These are phyloP conservation scores for Schizosaccharomyces octosporus DNA, from an alignment of 805 yeast species.

Conservation along the genomic window DNA sequence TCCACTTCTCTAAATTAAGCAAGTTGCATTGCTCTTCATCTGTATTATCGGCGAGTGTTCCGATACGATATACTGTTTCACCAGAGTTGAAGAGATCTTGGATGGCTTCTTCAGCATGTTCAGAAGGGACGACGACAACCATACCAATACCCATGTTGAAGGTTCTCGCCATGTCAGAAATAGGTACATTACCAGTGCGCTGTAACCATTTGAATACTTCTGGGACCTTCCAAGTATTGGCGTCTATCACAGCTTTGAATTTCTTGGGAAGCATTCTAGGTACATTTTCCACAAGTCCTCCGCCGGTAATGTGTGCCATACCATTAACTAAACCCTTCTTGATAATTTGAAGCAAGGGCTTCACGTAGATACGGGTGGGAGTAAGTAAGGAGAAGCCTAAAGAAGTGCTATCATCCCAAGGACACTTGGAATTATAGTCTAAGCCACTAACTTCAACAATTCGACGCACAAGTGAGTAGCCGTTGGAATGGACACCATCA, in stretches of 20 bases:
- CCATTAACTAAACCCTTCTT: conserved; percentile 50
- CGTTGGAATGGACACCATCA: conserved; percentile 89
- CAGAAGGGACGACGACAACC: conserved; percentile 60
- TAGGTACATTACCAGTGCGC: conserved; percentile 70
- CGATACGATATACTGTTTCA: conserved; percentile 52
- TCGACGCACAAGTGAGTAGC: conserved; percentile 81
- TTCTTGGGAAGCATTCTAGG: conserved; percentile 78
- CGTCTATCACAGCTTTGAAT: conserved; percentile 61
- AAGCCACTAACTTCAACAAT: conserved; percentile 58
- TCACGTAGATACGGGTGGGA: conserved; percentile 89
- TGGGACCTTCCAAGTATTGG: conserved; percentile 60
- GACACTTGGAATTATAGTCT: conserved; percentile 51
- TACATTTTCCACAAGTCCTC: conserved; percentile 86
- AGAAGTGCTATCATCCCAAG: conserved; percentile 49
- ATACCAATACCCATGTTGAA: conserved; percentile 92
- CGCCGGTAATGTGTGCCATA: conserved; percentile 93
- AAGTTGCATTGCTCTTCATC: neutral
- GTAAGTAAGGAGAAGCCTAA: conserved; percentile 67
- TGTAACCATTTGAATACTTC: conserved; percentile 88
- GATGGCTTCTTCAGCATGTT: conserved; percentile 34
- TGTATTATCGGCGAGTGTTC: conserved; percentile 21
- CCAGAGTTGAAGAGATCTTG: conserved; percentile 34
- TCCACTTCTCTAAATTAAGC: neutral
- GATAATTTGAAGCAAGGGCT: conserved; percentile 57
- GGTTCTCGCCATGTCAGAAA: conserved; percentile 63